Evolutionary conservation across 2,329 filamentous ascomycete genomes (phyloP).

Genomic region (Ceratocystis ficicola): DNA sequence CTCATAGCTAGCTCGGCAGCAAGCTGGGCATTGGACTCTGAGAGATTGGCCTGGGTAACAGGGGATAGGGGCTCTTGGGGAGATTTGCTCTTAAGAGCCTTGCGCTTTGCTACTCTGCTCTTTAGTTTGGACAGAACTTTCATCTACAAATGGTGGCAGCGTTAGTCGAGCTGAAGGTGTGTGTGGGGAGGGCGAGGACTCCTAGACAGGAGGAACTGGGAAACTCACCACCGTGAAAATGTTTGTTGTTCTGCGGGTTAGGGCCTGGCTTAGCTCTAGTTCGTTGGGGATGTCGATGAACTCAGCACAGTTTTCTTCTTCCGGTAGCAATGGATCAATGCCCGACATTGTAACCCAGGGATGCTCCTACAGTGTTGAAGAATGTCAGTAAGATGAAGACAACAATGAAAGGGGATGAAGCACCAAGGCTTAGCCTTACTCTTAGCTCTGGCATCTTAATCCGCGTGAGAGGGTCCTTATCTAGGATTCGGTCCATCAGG

Average conservation of each 20-base stretch:
- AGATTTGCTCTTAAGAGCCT: constrained; percentile 13
- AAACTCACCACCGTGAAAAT: constrained; percentile 62
- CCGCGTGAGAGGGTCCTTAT: constrained; percentile 73
- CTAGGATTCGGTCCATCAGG: constrained; percentile 59
- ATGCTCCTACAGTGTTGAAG: constrained; percentile 50
- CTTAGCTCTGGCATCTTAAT: constrained; percentile 74
- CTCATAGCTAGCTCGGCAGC: constrained; percentile 17
- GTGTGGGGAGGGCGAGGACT: not conserved
- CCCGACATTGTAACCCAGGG: constrained; percentile 83
- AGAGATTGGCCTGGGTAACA: constrained; percentile 19
- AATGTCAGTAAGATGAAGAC: too few species aligned
- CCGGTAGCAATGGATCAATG: constrained; percentile 62
- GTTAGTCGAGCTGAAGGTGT: not conserved
- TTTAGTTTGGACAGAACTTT: constrained; percentile 89
- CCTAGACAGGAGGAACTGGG: constrained; percentile 23
- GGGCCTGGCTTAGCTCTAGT: constrained; percentile 78
- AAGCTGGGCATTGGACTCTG: constrained; percentile 14
- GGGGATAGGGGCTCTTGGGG: constrained; percentile 6
- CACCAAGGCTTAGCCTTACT: constrained; percentile 37
- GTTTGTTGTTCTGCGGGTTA: constrained; percentile 79
- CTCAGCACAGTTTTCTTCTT: constrained; percentile 74
- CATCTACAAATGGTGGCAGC: constrained; percentile 43
- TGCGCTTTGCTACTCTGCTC: constrained; percentile 41
- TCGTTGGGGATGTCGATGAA: constrained; percentile 75
- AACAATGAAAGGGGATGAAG: not conserved